Evolutionary conservation across 805 yeast genomes (phyloP), one percentile per base, ranked within the genome.

Genomic region (Lachancea nothofagi): DNA sequence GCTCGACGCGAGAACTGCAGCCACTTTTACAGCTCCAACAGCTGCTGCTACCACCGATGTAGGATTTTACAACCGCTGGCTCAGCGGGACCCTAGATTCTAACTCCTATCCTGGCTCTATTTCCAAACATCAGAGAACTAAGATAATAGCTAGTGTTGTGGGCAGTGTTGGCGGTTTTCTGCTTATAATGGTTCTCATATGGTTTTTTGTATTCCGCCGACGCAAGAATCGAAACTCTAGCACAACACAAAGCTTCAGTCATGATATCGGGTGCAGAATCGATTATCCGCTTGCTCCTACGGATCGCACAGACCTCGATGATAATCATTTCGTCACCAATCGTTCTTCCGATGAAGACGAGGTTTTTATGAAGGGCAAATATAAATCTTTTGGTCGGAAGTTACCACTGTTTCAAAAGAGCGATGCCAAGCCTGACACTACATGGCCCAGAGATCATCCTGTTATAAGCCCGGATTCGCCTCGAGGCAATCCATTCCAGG

Each of bases 91-190:
- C 18, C 30, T 46, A 13, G 53, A 39, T 15, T 26, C 38, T 10
- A 29, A 19, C 24, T 24, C 27, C 4, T 34, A 14, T 5, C 8
- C 20, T 12, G 28, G 29, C 7, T 29, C 37, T 7, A 14, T 36
- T 3, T 30, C 40, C 17, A 21, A 15, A 5, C 14, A 25, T 14
- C 40, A 43, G n/a, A 35, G 37, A 23, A 53, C 53, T 15, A 50
- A 53, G 17, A 53, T 57, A 8, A 51, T 52, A 15, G 64, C 62
- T 15, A 50, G 62, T 27, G 59, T 57, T 0, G 55, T 59, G 3
- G 62, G 64, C 9, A 48, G 60, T 22, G 53, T 59, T 5, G 51
- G 58, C n/a, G 64, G 62, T 15, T 35, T 52, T 10, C n/a, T 49
- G 6, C 13, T 49, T 12, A 45, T 50, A 40, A 33, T 40, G 15